These are phyloP conservation scores for Punica granatum DNA, from an alignment of 345 rosid genomes.

Conservation along the genomic window DNA sequence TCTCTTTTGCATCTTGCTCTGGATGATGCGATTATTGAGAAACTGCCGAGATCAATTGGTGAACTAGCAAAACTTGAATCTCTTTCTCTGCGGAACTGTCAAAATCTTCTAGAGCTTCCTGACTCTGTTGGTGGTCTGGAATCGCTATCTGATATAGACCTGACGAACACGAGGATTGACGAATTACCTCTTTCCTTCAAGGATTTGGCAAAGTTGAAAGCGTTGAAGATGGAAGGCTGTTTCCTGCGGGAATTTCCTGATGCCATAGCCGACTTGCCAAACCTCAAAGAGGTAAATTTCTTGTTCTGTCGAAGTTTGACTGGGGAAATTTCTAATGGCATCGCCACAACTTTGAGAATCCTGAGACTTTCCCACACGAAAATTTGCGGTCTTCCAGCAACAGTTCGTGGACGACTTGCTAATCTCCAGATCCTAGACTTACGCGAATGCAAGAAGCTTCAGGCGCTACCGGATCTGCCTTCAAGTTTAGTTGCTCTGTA, in stretches of 20 bases:
- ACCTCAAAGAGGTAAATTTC: conserved; percentile 7
- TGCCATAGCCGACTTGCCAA: background rate
- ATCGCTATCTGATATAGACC: conserved; percentile 2
- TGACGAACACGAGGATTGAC: conserved; percentile 1
- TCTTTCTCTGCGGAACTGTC: conserved; percentile 13
- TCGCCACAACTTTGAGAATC: background rate
- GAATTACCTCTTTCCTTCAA: background rate
- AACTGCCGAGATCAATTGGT: conserved; percentile 9
- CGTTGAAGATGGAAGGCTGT: conserved; percentile 6
- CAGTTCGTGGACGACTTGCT: background rate
- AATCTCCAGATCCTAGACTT: background rate
- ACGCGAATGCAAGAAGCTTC: conserved; percentile 3
- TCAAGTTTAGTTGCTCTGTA: background rate
- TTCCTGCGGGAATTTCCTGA: conserved; percentile 5
- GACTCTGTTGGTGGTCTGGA: conserved; percentile 13
- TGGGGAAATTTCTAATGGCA: background rate
- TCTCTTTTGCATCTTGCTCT: conserved; percentile 15
- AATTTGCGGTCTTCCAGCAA: background rate
- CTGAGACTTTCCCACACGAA: background rate
- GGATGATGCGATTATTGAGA: conserved; percentile 3
- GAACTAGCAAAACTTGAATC: conserved; percentile 8
- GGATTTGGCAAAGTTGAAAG: conserved; percentile 5
- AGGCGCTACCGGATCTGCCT: conserved; percentile 1
- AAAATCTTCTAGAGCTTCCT: conserved; percentile 12
- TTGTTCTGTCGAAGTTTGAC: background rate